Base-by-base conservation (phyloP, 208 protist genomes). In the Leishmania braziliensis region DNA sequence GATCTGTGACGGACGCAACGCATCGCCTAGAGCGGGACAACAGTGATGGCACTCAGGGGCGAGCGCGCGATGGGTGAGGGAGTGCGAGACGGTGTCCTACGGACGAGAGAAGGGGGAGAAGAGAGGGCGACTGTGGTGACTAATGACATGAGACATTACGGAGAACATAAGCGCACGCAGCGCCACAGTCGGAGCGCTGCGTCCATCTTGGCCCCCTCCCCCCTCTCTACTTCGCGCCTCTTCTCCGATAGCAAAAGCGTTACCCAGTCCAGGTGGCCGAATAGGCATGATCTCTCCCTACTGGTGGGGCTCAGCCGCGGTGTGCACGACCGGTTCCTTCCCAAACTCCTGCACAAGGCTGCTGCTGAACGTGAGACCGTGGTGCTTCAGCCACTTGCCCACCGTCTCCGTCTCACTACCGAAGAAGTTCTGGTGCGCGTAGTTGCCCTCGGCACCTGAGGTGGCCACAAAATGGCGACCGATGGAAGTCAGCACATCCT, bases 291-390 rank as follows among this genome's bases (percentile, higher is more conserved):
- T 53, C 46, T 16, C 56, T 66, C 16, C 43, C 81, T 75, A 77
- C 72, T 68, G 84, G 68, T 80, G 77, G 50, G 78, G 70, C 75
- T 76, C 75, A 26, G 89, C 85, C 14, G 91, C 89, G 1, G 84
- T 88, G 88, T 95, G 89, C 66, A 88, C 53, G 50, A 98, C 86
- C n/a, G 95, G 93, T 76, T 96, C 92, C 84, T 98, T 97, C 36
- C 92, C 95, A 70, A 96, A 98, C 86, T 96, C 91, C 83, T 94
- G 76, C 85, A 96, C 95, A 0, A 96, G 76, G 79, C 91, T 95
- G 78, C 86, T 89, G 83, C 84, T 91, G 62, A 98, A 96, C 75
- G 88, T 89, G 16, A 96, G 78, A 53, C 88, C 81, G 81, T 95
- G 92, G 43, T 88, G 87, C 88, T 92, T 95, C 54, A 98, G 81